phyloP scores from a whole-genome alignment of 176 grass and related monocot genomes.

The Themeda triandra region DNA sequence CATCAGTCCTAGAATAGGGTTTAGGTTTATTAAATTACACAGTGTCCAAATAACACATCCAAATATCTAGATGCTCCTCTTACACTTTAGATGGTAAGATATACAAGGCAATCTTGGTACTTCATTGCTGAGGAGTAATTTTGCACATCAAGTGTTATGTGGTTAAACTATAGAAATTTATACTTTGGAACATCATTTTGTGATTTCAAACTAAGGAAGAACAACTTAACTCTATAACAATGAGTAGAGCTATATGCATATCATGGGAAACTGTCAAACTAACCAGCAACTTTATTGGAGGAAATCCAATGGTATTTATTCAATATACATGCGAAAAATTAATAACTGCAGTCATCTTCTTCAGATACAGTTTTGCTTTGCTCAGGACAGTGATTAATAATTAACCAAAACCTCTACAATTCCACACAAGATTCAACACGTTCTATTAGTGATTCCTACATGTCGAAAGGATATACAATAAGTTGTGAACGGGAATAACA shows the following conservation, averaged over 20 bases:
- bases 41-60: neutral
- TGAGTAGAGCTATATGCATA: neutral
- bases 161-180: neutral
- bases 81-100: neutral
- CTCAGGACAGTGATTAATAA: neutral
- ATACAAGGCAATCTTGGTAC: neutral
- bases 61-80: neutral
- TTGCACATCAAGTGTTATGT: neutral
- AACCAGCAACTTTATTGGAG: neutral
- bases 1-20: neutral
- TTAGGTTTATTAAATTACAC: slow-evolving; percentile 7
- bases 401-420: neutral
- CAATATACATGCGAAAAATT: neutral
- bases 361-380: neutral
- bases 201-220: neutral
- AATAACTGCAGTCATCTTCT: neutral
- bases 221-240: neutral
- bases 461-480: neutral
- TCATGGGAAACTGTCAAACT: neutral
- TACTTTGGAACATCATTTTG: neutral
- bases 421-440: neutral
- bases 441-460: neutral
- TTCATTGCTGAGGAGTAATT: neutral
- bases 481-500: neutral
- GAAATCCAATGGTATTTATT: neutral